Conservation (phyloP, 305 asterid species). For the Fraxinus dipetala region DNA sequence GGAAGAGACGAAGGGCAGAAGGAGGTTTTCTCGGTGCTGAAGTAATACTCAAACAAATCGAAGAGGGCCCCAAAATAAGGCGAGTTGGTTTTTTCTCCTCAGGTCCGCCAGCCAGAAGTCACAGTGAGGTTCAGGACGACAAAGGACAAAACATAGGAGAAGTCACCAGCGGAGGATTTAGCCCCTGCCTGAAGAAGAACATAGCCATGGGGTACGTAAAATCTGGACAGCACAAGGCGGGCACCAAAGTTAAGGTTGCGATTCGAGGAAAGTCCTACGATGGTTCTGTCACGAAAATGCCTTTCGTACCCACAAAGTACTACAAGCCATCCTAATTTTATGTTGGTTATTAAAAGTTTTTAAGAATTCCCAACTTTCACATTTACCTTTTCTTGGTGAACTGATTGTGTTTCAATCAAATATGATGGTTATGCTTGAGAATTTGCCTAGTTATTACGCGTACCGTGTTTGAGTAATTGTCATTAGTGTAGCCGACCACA, state of each 20-base stretch:
- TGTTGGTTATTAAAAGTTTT: background rate
- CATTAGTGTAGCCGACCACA: background rate
- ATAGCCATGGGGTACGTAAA: conserved; percentile 97
- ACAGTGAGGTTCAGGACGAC: conserved; percentile 84
- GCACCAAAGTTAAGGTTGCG: conserved; percentile 72
- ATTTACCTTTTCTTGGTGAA: background rate
- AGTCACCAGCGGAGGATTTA: conserved; percentile 91
- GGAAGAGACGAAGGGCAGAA: conserved; percentile 93
- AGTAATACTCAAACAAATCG: conserved; percentile 45
- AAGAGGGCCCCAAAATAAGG: conserved; percentile 73
- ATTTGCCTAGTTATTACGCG: background rate
- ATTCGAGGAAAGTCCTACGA: conserved; percentile 78
- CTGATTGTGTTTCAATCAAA: background rate
- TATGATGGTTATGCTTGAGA: background rate
- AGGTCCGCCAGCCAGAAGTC: conserved; percentile 91
- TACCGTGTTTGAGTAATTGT: background rate
- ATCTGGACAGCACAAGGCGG: conserved; percentile 76
- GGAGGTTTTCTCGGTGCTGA: conserved; percentile 98
- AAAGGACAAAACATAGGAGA: conserved; percentile 78
- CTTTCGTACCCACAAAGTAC: conserved; percentile 80
- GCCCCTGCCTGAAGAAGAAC: conserved; percentile 93
- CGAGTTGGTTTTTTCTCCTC: conserved; percentile 74
- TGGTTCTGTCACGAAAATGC: conserved; percentile 84
- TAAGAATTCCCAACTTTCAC: background rate
- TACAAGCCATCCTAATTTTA: conserved; percentile 49